Base-by-base conservation (phyloP, 2,329 filamentous ascomycete species). In the Hymenoscyphus repandus region DNA sequence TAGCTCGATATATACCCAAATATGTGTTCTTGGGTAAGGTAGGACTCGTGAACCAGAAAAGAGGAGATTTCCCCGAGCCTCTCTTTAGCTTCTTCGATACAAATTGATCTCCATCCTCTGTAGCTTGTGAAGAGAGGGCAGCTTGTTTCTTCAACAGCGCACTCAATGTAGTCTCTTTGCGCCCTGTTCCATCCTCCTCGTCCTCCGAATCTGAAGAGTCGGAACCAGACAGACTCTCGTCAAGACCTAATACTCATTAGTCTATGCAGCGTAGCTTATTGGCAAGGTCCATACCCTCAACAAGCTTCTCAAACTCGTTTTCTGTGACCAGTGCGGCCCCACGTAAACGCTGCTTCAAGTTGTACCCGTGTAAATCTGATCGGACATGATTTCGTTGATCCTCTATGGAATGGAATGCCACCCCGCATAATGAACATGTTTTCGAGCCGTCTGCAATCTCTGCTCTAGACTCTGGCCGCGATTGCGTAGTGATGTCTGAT, bases 291-390 rank as follows among this genome's bases (percentile, higher is more conserved):
- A 34, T 58, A 66, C 68, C 68, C 33, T 83, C 89, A 6, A 97
- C 77, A 6, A 96, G 76, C 65, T 85, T 88, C 66, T 93, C 88
- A 59, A 99, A 99, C 32, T 96, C 90, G 6, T 66, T 68, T 64
- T 99, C 93, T 1, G 82, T 80, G 1, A 96, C 85, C 0, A 88
- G 70, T 9, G 77, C 78, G 51, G 77, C 76, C 0, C 88, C 88
- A 42, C 89, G 83, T 50, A 96, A 72, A 72, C 89, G 95, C 66
- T 92, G 88, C 70, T 96, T 97, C 54, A 97, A 72, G 66, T 99
- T 99, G 72, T 96, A 99, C 58, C 86, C 80, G 68, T 99, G 93
- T 44, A 95, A 76, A 64, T 99, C 93, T 9, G 92, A 96, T 62
- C 88, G 87, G 51, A 89, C 83, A 69, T 99, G 93, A 52, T 82